Conservation (phyloP, 305 asterid species). For the Fraxinus sp. region DNA sequence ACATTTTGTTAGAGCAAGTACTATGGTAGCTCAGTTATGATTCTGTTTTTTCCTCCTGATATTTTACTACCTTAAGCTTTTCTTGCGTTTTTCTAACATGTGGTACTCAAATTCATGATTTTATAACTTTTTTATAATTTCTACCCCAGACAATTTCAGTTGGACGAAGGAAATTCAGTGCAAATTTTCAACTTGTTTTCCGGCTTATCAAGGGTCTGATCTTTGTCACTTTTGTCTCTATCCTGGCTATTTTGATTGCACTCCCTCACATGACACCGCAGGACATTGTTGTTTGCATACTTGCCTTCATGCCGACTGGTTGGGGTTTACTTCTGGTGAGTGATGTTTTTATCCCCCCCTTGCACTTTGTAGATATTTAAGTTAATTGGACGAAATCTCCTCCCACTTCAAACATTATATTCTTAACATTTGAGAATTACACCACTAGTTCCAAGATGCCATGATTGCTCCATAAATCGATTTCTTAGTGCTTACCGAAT, state of each 20-base stretch:
- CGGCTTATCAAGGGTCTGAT: conserved; percentile 81
- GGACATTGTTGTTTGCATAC: conserved; percentile 74
- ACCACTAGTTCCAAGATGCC: neutral
- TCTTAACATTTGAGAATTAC: neutral
- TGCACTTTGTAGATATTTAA: neutral
- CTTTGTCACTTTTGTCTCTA: conserved; percentile 63
- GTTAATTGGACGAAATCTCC: neutral
- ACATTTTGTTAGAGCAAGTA: neutral
- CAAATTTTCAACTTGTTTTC: conserved; percentile 74
- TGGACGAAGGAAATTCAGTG: conserved; percentile 83
- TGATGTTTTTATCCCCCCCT: conserved; percentile 12
- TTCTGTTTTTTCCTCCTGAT: neutral
- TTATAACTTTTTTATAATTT: conserved; percentile 16
- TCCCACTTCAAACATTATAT: neutral
- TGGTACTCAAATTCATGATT: conserved; percentile 4
- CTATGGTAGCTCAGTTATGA: neutral
- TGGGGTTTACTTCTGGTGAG: conserved; percentile 93
- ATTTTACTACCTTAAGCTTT: neutral
- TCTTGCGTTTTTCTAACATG: neutral
- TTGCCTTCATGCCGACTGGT: conserved; percentile 91
- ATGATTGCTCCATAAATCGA: neutral
- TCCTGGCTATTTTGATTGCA: conserved; percentile 62
- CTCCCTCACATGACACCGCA: conserved; percentile 62
- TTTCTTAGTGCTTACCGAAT: neutral
- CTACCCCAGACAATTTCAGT: conserved; percentile 70